phyloP scores from a whole-genome alignment of 495 filamentous ascomycete genomes.

The Aspergillus wentii region DNA sequence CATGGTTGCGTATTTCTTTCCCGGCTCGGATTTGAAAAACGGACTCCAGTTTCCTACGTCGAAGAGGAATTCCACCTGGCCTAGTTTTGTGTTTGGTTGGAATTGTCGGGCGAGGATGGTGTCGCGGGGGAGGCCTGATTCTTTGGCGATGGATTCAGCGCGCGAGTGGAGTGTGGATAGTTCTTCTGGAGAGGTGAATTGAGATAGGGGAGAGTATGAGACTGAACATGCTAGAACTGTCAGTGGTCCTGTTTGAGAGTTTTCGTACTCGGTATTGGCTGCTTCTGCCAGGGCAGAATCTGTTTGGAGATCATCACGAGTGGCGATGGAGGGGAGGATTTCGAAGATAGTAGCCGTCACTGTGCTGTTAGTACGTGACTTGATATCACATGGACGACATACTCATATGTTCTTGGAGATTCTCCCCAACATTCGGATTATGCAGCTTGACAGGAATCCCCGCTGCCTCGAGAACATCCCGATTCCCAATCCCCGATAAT shows the following conservation, averaged over 20 bases:
- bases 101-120: slow-evolving; percentile 24
- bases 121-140: slow-evolving; percentile 2
- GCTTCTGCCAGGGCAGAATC: slow-evolving; percentile 24
- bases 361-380: slow-evolving; percentile 6
- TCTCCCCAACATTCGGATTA: slow-evolving; percentile 48
- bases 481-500: slow-evolving; percentile 47
- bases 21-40: slow-evolving; percentile 27
- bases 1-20: slow-evolving; percentile 48
- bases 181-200: slow-evolving; percentile 20
- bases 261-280: slow-evolving; percentile 27
- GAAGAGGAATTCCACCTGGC: slow-evolving; percentile 49
- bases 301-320: slow-evolving; percentile 36
- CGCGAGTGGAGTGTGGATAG: slow-evolving; percentile 6
- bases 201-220: slow-evolving; percentile 39
- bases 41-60: slow-evolving; percentile 47
- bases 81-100: slow-evolving; percentile 19
- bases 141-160: slow-evolving; percentile 1
- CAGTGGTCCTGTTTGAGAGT: slow-evolving; percentile 26
- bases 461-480: slow-evolving; percentile 29
- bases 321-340: slow-evolving; percentile 31
- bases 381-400: slow-evolving; percentile 8
- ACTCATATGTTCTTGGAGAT: slow-evolving; percentile 53
- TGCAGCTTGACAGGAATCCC: slow-evolving; percentile 39
- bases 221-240: slow-evolving; percentile 37
- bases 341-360: slow-evolving; percentile 44